These are phyloP conservation scores for Sphagnum fallax DNA, from an alignment of 228 moss, liverwort and hornwort species.

Conservation along the genomic window DNA sequence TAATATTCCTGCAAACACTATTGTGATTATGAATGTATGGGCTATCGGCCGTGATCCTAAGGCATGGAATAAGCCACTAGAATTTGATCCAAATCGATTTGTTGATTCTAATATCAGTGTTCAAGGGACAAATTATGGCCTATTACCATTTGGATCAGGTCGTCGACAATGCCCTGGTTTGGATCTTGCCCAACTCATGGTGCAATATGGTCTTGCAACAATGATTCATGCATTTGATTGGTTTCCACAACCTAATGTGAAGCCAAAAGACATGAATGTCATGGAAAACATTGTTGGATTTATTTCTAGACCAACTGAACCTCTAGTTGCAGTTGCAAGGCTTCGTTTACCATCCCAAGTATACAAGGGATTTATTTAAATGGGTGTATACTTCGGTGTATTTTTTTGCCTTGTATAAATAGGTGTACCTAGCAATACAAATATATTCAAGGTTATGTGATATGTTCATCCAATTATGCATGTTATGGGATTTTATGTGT, in stretches of 20 bases:
- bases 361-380: too few species aligned
- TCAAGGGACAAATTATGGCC: conserved; percentile 23
- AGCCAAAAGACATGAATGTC: background rate
- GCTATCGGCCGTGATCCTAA: conserved; percentile 22
- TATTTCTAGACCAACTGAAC: too few species aligned
- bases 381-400: too few species aligned
- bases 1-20: conserved; percentile 18
- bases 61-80: conserved; percentile 16
- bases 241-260: conserved; percentile 4
- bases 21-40: conserved; percentile 27
- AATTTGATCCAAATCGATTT: conserved; percentile 19
- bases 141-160: conserved; percentile 21
- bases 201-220: conserved; percentile 17
- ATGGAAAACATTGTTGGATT: background rate
- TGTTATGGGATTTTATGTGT: too few species aligned
- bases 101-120: conserved; percentile 10
- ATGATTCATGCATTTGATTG: conserved; percentile 28
- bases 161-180: conserved; percentile 1
- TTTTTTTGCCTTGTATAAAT: too few species aligned
- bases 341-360: too few species aligned
- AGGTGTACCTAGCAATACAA: too few species aligned
- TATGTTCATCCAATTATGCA: too few species aligned
- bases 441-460: too few species aligned
- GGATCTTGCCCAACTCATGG: conserved; percentile 5
- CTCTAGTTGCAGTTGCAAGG: too few species aligned